Base-by-base conservation (phyloP, 2,329 filamentous ascomycete species). In the Ophiosphaerella narmari region DNA sequence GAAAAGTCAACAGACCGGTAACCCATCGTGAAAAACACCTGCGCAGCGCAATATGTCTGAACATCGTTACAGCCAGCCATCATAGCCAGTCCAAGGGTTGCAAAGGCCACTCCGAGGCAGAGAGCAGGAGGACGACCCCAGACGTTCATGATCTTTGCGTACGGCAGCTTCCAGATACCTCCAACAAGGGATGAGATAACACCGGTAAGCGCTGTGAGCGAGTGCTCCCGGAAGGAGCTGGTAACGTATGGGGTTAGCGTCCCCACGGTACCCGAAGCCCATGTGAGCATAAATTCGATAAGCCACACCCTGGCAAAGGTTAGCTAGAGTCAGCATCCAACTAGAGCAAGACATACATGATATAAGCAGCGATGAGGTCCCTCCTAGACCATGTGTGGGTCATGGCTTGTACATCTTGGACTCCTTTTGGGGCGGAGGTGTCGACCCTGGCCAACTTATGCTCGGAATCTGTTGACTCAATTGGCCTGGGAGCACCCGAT, bases 11-110 rank as follows among this genome's bases (percentile, higher is more conserved):
- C 74, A 6, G 83, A 84, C 24, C 82, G 80, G 52, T 63, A 71
- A 9, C 87, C 87, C 33, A 88, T 80, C 44, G 80, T 80, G 65
- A 86, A 89, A 64, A 90, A 87, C 1, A 88, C 85, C 55, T 85
- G 79, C 2, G 83, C 85, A 4, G 86, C 86, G 40, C 82, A 84
- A 68, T 86, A 89, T 0, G 80, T 83, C 55, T 82, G 70, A 23
- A 88, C 80, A 50, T 82, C 82, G 8, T 79, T 78, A 70, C 82
- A 88, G 1, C 76, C 79, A 5, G 88, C 88, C 80, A 89, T 88
- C 73, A 90, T 78, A 44, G 88, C 87, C 69, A 90, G 59, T 5
- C 67, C 67, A 16, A 72, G 46, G 31, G 63, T 53, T 16, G 60
- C 66, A 34, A 52, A 63, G n/a, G 43, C 47, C 18, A 77, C 64